Evolutionary conservation across 768 basidiomycete species (phyloP).

Genomic region (Hypsizygus marmoreus): DNA sequence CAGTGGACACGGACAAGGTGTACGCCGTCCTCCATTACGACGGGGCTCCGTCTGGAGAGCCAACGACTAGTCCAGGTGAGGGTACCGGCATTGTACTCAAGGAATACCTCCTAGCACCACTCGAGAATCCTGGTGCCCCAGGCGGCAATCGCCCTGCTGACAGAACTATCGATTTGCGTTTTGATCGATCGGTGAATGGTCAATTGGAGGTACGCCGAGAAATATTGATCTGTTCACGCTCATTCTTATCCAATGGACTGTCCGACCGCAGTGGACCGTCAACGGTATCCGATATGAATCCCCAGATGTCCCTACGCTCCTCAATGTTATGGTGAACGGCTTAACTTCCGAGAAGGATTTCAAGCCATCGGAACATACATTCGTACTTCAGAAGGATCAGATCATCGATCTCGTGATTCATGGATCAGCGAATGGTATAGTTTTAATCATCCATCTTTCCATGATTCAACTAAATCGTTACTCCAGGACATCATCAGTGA

Average conservation of each 20-base stretch:
- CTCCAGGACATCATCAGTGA: neutral
- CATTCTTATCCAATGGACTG: conserved; percentile 6
- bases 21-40: conserved; percentile 44
- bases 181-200: conserved; percentile 30
- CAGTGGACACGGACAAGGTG: conserved; percentile 33
- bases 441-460: neutral
- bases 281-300: conserved; percentile 22
- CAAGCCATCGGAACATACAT: conserved; percentile 21
- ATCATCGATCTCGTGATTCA: conserved; percentile 25
- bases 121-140: conserved; percentile 33
- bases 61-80: conserved; percentile 14
- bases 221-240: too few relatives aligned
- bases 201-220: conserved; percentile 36
- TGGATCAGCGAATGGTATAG: conserved; percentile 22
- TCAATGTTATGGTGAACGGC: conserved; percentile 23
- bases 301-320: conserved; percentile 23
- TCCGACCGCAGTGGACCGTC: conserved; percentile 14
- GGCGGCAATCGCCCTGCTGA: conserved; percentile 17
- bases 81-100: conserved; percentile 7
- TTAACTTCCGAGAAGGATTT: conserved; percentile 16
- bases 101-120: conserved; percentile 29
- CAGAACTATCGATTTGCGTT: conserved; percentile 10
- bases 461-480: conserved; percentile 5
- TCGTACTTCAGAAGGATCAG: conserved; percentile 18
- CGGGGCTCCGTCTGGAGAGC: conserved; percentile 39